phyloP scores from a whole-genome alignment of 1,284 basidiomycete genomes.

The Moesziomyces parantarcticus region DNA sequence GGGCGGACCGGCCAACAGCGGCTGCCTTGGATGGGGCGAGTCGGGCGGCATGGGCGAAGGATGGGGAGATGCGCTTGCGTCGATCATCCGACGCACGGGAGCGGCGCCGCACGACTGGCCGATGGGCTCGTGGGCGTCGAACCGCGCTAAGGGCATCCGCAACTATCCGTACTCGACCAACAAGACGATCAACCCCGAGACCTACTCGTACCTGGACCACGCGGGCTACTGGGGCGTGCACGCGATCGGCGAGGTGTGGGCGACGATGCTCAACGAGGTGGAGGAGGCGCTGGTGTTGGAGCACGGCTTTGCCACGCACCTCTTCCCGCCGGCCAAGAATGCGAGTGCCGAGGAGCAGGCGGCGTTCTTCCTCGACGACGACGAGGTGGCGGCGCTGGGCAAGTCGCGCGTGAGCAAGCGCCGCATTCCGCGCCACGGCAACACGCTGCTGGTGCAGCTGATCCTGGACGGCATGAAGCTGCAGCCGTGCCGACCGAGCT shows the following conservation, averaged over 20 bases:
- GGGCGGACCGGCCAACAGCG: slow-evolving; percentile 90
- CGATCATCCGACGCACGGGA: slow-evolving; percentile 78
- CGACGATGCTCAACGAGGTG: slow-evolving; percentile 83
- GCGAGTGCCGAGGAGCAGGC: slow-evolving; percentile 40
- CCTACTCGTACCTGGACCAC: slow-evolving; percentile 95
- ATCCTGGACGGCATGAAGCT: slow-evolving; percentile 93
- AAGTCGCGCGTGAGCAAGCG: slow-evolving; percentile 70
- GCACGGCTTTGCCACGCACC: slow-evolving; percentile 52
- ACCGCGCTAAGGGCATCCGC: slow-evolving; percentile 80
- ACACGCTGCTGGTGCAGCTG: slow-evolving; percentile 86
- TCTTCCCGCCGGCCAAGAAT: slow-evolving; percentile 54
- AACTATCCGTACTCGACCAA: slow-evolving; percentile 76
- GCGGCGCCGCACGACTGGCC: slow-evolving; percentile 67
- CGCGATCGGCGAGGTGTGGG: slow-evolving; percentile 95
- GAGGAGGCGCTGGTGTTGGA: slow-evolving; percentile 54
- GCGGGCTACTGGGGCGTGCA: slow-evolving; percentile 76
- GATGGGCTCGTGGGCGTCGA: slow-evolving; percentile 95
- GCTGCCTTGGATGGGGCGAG: slow-evolving; percentile 88
- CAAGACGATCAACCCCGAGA: slow-evolving; percentile 83
- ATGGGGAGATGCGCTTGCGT: slow-evolving; percentile 76
- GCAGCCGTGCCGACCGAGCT: slow-evolving; percentile 86
- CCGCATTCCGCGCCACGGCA: slow-evolving; percentile 90
- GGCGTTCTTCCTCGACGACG: slow-evolving; percentile 53
- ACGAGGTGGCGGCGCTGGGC: slow-evolving; percentile 64
- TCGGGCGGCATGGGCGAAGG: slow-evolving; percentile 89